These are phyloP conservation scores for Heliamphora pulchella DNA, from an alignment of 179 eudicot species.

Conservation along the genomic window DNA sequence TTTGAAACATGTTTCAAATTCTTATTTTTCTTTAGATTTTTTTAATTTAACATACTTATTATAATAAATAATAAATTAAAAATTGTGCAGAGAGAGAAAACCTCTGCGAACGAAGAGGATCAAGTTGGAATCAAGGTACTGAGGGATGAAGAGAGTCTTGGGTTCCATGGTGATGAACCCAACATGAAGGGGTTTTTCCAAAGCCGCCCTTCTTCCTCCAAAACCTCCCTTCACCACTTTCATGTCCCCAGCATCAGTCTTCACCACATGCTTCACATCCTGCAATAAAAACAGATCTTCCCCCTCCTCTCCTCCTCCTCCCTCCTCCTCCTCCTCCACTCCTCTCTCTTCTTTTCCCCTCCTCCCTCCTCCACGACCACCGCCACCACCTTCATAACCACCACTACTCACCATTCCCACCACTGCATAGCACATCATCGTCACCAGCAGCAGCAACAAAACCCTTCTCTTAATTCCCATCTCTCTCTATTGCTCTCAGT, in stretches of 20 bases:
- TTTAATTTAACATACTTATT: too few relatives aligned
- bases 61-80: background rate
- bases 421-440: too few relatives aligned
- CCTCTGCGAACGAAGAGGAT: conserved; percentile 68
- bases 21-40: too few relatives aligned
- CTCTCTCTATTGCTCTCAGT: too few relatives aligned
- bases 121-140: conserved; percentile 61
- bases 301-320: conserved; percentile 11
- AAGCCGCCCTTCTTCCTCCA: conserved; percentile 21
- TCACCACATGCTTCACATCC: conserved; percentile 40
- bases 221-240: conserved; percentile 35
- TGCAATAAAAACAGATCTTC: conserved; percentile 33
- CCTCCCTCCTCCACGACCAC: too few relatives aligned
- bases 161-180: conserved; percentile 91
- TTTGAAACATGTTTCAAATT: too few relatives aligned
- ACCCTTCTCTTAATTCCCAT: too few relatives aligned
- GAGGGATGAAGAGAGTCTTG: conserved; percentile 57
- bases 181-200: conserved; percentile 42
- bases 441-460: too few relatives aligned
- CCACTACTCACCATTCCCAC: too few relatives aligned
- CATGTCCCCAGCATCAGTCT: conserved; percentile 71
- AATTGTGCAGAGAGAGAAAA: background rate
- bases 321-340: too few relatives aligned
- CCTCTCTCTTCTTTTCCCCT: too few relatives aligned
- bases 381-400: too few relatives aligned